Conservation (phyloP, 2,329 filamentous ascomycete genomes). For the Colletotrichum filicis region DNA sequence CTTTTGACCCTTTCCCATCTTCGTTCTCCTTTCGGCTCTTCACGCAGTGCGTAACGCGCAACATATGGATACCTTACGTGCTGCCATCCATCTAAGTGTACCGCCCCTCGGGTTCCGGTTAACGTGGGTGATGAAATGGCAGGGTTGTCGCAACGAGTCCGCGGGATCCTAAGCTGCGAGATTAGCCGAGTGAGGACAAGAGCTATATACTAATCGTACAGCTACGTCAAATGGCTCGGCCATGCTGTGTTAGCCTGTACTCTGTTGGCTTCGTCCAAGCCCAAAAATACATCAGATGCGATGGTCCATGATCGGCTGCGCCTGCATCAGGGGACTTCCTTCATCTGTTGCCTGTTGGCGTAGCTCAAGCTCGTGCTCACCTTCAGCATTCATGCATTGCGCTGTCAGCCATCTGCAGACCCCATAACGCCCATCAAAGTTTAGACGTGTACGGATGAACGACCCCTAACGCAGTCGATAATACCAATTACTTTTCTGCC, state of each 20-base stretch:
- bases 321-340: not conserved
- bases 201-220: not conserved
- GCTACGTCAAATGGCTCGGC: not conserved
- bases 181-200: not conserved
- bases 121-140: not conserved
- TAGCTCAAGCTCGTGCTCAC: not conserved
- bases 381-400: not conserved
- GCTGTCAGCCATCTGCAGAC: not conserved
- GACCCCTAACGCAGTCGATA: not conserved
- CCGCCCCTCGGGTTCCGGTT: not conserved
- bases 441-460: conserved; percentile 6
- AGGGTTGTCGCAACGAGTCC: not conserved
- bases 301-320: not conserved
- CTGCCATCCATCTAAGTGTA: not conserved
- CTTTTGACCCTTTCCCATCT: not conserved
- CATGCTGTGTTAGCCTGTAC: not conserved
- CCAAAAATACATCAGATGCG: not conserved
- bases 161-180: not conserved
- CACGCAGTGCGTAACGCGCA: too few species aligned
- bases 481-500: not conserved
- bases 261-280: not conserved
- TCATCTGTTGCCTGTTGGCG: not conserved
- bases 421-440: not conserved
- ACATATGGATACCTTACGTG: not conserved
- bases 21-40: not conserved